These are phyloP conservation scores for Termitomyces sp. DNA, from an alignment of 768 basidiomycete species.

Conservation along the genomic window DNA sequence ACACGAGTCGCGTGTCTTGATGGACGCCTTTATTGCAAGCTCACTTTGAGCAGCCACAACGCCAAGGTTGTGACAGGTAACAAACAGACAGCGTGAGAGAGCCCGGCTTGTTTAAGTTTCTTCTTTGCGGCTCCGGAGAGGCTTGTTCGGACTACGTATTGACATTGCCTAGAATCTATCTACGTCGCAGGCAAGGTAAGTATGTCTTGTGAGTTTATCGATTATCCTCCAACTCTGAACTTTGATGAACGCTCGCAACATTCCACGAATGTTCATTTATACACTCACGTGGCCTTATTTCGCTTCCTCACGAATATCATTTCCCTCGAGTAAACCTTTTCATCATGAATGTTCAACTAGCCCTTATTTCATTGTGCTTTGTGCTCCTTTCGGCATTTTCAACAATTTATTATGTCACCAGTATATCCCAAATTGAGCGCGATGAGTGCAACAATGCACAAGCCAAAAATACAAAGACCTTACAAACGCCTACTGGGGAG, in stretches of 20 bases:
- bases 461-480: not conserved
- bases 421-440: not conserved
- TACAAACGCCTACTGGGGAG: not conserved
- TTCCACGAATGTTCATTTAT: not conserved
- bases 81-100: too few relatives aligned
- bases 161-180: too few relatives aligned
- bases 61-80: too few relatives aligned
- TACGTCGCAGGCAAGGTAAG: too few relatives aligned
- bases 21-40: too few relatives aligned
- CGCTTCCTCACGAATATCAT: not conserved
- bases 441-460: not conserved
- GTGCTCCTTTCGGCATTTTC: not conserved
- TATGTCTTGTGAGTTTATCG: too few relatives aligned
- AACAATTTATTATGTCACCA: not conserved
- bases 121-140: too few relatives aligned
- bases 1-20: not conserved
- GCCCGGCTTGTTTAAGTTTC: too few relatives aligned
- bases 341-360: not conserved
- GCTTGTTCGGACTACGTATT: too few relatives aligned
- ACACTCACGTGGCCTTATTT: not conserved
- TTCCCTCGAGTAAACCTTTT: not conserved
- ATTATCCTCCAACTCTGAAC: too few relatives aligned
- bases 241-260: too few relatives aligned
- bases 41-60: too few relatives aligned
- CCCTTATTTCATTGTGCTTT: not conserved